A percentile compares a stretch with the other conserved stretches of the same genome.
These are phyloP conservation scores for Psilocybe mexicana DNA, from an alignment of 1,284 basidiomycete species.

Conservation along the genomic window DNA sequence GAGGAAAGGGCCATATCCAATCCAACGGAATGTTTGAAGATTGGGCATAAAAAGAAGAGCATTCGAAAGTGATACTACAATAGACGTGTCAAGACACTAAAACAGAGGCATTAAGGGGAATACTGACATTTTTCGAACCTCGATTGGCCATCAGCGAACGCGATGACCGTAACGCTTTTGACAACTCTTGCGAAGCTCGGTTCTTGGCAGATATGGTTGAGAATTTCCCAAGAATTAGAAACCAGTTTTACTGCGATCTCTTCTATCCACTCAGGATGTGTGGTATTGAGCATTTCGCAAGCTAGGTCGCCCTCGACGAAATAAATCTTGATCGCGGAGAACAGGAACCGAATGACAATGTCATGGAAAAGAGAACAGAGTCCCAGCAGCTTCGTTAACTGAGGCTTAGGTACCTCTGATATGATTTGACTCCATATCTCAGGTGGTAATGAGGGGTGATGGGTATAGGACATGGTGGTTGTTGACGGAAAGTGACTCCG, in stretches of 20 bases:
- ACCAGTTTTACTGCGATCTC: constrained; percentile 29
- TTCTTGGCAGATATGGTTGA: constrained; percentile 32
- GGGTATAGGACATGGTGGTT: constrained; percentile 4
- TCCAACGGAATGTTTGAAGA: constrained; percentile 37
- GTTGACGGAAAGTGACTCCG: neutral
- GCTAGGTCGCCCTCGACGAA: constrained; percentile 27
- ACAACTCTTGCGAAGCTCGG: constrained; percentile 32
- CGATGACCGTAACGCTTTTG: constrained; percentile 34
- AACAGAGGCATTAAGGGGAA: constrained; percentile 1
- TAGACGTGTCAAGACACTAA: neutral
- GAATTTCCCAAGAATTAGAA: constrained; percentile 37
- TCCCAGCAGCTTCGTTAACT: constrained; percentile 21
- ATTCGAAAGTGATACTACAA: constrained; percentile 33
- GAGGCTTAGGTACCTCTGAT: constrained; percentile 18
- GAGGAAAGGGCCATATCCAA: constrained; percentile 31
- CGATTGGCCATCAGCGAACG: constrained; percentile 31
- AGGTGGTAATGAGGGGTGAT: constrained; percentile 16
- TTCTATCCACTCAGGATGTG: constrained; percentile 25
- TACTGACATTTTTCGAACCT: constrained; percentile 36
- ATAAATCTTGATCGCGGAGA: constrained; percentile 32
- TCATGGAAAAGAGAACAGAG: constrained; percentile 30
- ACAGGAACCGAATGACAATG: constrained; percentile 25
- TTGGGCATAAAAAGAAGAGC: constrained; percentile 30
- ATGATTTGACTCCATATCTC: constrained; percentile 28
- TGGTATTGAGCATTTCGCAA: constrained; percentile 26